These are phyloP conservation scores for Fusarium udum DNA, from an alignment of 2,329 filamentous ascomycete genomes.

Conservation along the genomic window DNA sequence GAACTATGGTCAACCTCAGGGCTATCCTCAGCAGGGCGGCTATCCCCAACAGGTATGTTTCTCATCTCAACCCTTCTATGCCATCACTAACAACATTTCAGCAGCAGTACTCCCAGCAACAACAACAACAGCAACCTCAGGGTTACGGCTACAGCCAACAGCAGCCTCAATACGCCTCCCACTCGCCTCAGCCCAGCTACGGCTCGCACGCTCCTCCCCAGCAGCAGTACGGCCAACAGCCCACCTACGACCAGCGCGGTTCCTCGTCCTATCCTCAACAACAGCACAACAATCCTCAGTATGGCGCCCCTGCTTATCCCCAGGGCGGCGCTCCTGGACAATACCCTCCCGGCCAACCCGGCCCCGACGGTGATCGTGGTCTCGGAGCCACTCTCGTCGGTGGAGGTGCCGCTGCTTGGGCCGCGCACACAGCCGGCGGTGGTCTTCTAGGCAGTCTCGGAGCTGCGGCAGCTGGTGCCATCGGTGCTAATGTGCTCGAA, in stretches of 20 bases:
- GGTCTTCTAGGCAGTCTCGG: slow-evolving; percentile 61
- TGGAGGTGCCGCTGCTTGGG: slow-evolving; percentile 63
- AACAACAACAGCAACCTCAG: slow-evolving; percentile 19
- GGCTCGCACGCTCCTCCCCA: slow-evolving; percentile 36
- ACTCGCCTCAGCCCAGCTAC: slow-evolving; percentile 42
- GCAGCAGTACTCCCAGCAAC: slow-evolving; percentile 40
- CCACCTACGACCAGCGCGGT: slow-evolving; percentile 33
- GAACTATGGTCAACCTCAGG: slow-evolving; percentile 35
- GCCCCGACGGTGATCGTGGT: slow-evolving; percentile 60
- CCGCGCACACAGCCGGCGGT: slow-evolving; percentile 63
- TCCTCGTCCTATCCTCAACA: slow-evolving; percentile 35
- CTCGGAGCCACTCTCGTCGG: slow-evolving; percentile 64
- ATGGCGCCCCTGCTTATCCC: slow-evolving; percentile 40
- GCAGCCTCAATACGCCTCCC: slow-evolving; percentile 34
- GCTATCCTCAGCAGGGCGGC: slow-evolving; percentile 31
- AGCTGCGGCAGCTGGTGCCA: slow-evolving; percentile 61
- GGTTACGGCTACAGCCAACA: slow-evolving; percentile 34
- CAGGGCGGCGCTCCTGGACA: slow-evolving; percentile 39
- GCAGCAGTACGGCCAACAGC: slow-evolving; percentile 38
- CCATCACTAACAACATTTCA: slow-evolving; percentile 2
- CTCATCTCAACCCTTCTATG: not conserved
- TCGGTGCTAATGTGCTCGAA: slow-evolving; percentile 64
- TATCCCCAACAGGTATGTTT: slow-evolving; percentile 43
- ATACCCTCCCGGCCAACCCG: slow-evolving; percentile 40
- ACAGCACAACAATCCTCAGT: slow-evolving; percentile 38